Evolutionary conservation across 2,329 filamentous ascomycete species (phyloP), one percentile per base, ranked within the genome.

Genomic region (Sporothrix pseudoabietina): DNA sequence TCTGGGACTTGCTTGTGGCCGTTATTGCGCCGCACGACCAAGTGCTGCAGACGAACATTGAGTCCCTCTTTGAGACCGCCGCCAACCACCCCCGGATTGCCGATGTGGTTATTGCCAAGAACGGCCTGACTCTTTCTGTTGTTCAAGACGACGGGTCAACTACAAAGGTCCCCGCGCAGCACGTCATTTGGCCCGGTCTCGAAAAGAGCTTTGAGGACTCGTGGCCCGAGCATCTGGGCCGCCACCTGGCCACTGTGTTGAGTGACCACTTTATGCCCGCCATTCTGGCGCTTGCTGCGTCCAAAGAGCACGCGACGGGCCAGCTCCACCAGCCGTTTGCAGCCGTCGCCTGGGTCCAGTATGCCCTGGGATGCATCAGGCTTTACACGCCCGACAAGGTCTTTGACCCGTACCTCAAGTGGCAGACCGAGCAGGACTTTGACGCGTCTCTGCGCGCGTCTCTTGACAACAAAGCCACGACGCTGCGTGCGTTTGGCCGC

Each of bases 361-460:
- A 97, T 74, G 91, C 93, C 1, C 82, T 94, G 26, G 90, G 91
- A 19, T 88, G 91, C 54, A 85, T 98, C 66, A 88, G 88, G 75
- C 85, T 98, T 2, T 98, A 95, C 78, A 90, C 98, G 2, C 94
- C 97, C 0, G 91, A 97, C 80, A 90, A 91, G 76, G 87, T 92
- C 3, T 96, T 95, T 78, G 96, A 99, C 80, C 96, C 96, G 0
- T 88, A 90, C 74, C 84, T 90, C 73, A 85, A 87, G 70, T 87
- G 88, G 5, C 84, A 87, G 70, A 87, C 97, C 22, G 90, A 94
- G 77, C 87, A 89, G 26, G 83, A 86, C 59, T 88, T 87, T 71
- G 85, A 87, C 71, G 79, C 84, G 59, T 84, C 89, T 73, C 85
- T 92, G 54, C 86, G 88, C 65, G 76, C 80, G 3, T 83, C 86